phyloP scores from a whole-genome alignment of 148 eudicot genomes.

The Cornus controversa region DNA sequence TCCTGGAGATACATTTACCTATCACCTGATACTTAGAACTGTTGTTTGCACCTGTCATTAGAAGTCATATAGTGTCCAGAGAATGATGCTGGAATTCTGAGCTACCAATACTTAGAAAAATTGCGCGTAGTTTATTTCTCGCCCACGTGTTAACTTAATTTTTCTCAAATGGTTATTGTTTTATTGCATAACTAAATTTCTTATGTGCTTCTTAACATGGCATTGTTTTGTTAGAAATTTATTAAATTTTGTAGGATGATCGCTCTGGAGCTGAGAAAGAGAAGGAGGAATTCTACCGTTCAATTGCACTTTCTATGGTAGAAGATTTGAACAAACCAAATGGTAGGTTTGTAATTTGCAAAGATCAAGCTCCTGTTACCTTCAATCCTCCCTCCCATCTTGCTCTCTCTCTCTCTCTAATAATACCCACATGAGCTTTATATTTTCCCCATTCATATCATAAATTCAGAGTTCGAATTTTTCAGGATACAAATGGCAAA shows the following conservation, averaged over 20 bases:
- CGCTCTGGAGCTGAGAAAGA: constrained; percentile 54
- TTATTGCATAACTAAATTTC: constrained; percentile 1
- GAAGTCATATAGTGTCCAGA: not conserved
- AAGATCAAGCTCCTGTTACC: too few species aligned
- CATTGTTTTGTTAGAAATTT: constrained; percentile 1
- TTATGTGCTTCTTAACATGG: not conserved
- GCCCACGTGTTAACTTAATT: not conserved
- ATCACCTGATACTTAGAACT: too few species aligned
- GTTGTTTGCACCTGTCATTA: not conserved
- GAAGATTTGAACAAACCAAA: constrained; percentile 67
- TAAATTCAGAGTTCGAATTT: not conserved
- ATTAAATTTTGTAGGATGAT: constrained; percentile 56
- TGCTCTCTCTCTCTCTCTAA: not conserved
- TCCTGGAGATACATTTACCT: too few species aligned
- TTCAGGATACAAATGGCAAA: constrained; percentile 51
- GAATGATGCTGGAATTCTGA: not conserved
- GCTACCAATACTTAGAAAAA: not conserved
- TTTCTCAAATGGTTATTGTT: not conserved
- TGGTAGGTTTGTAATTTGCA: constrained; percentile 33
- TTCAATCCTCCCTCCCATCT: too few species aligned
- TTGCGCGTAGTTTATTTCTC: not conserved
- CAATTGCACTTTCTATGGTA: constrained; percentile 64
- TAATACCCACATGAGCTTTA: not conserved
- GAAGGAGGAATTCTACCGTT: constrained; percentile 68
- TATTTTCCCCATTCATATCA: not conserved